Evolutionary conservation across 305 asterid species (phyloP).

Genomic region (Solanum hybrid): DNA sequence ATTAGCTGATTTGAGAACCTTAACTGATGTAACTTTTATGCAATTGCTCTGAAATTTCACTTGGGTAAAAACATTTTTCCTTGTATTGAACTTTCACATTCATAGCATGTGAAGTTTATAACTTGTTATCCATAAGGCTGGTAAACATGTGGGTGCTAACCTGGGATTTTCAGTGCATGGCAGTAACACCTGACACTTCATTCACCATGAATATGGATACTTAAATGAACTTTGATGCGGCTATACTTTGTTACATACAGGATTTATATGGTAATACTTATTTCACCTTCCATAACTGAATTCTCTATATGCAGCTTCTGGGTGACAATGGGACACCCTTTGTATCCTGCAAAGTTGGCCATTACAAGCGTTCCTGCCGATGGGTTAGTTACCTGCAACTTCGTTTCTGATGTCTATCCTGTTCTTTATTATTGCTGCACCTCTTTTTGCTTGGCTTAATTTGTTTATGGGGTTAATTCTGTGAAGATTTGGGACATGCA

Average conservation of each 20-base stretch:
- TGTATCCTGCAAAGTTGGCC: slow-evolving; percentile 66
- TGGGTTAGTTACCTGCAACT: slow-evolving; percentile 45
- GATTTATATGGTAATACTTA: neutral
- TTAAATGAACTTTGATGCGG: neutral
- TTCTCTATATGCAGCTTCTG: slow-evolving; percentile 61
- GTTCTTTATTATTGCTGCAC: neutral
- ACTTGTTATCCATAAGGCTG: neutral
- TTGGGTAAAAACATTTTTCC: neutral
- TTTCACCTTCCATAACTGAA: neutral
- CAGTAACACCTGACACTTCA: neutral
- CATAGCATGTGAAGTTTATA: neutral
- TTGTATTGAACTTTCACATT: neutral
- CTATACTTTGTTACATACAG: neutral
- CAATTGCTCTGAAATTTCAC: neutral
- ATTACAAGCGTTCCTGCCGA: slow-evolving; percentile 65
- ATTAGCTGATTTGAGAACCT: neutral
- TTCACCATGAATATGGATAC: neutral
- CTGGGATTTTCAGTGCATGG: neutral
- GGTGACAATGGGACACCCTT: slow-evolving; percentile 63
- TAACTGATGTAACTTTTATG: neutral
- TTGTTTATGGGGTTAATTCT: neutral
- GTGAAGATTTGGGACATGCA: neutral
- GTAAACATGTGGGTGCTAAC: neutral
- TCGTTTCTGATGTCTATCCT: neutral
- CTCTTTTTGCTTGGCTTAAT: neutral